A percentile compares a stretch with the other conserved stretches of the same genome.
Conservation (phyloP, 2,329 filamentous ascomycete species). For the Aspergillus pseudoviridinutans region DNA sequence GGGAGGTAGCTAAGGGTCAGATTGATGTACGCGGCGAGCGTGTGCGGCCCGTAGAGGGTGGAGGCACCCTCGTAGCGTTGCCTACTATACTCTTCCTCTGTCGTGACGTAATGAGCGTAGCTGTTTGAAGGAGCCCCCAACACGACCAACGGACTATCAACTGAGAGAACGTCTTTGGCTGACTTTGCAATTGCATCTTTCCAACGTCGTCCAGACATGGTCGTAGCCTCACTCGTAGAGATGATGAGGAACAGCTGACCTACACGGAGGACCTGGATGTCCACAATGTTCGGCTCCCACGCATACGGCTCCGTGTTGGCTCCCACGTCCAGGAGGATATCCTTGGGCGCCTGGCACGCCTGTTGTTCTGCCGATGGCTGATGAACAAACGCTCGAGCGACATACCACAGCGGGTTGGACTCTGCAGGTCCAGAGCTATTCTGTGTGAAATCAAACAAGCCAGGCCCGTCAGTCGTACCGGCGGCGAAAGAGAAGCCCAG, state of each 20-base stretch:
- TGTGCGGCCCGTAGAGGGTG: conserved; percentile 79
- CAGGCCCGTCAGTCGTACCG: conserved; percentile 87
- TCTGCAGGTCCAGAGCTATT: conserved; percentile 69
- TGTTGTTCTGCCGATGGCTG: conserved; percentile 66
- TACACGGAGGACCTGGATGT: conserved; percentile 79
- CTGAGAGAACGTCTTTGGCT: conserved; percentile 49
- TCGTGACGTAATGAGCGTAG: conserved; percentile 79
- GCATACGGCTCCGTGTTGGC: conserved; percentile 72
- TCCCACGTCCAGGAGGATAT: conserved; percentile 83
- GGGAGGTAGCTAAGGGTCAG: conserved; percentile 69
- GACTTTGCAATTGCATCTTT: conserved; percentile 61
- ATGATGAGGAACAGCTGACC: conserved; percentile 82
- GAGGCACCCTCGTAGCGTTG: conserved; percentile 96
- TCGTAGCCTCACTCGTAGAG: conserved; percentile 81
- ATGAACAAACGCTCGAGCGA: conserved; percentile 70
- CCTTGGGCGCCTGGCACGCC: conserved; percentile 75
- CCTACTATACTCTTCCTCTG: conserved; percentile 73
- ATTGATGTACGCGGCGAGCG: conserved; percentile 83
- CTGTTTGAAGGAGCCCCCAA: conserved; percentile 86
- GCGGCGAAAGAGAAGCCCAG: conserved; percentile 91
- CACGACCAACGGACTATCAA: conserved; percentile 65
- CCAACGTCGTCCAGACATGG: conserved; percentile 89
- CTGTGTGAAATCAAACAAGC: conserved; percentile 90
- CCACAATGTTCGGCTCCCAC: conserved; percentile 89
- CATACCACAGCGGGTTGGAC: conserved; percentile 72